Evolutionary conservation across 805 yeast species (phyloP), one percentile per base, ranked within the genome.

Genomic region (Kluyveromyces aestuarii): DNA sequence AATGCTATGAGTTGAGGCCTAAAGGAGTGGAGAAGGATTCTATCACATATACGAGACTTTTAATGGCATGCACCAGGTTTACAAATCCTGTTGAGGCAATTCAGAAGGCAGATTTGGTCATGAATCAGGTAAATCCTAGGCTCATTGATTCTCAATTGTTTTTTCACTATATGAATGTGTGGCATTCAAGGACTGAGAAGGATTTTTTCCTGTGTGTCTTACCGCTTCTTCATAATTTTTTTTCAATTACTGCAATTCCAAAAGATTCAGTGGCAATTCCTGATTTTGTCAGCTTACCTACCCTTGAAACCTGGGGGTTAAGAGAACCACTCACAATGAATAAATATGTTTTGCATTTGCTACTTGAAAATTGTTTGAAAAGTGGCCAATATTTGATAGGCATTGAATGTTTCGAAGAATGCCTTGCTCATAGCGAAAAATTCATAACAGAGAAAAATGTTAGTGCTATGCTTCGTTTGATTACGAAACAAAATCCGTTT

Each of bases 1-100:
- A 68, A n/a, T 52, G 76, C 6, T 72, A 66, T 51, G 70, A 73
- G 7, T 57, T 48, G 40, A 52, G 51, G 33, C 50, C 55, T 2
- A 50, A 51, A 27, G 51, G 51, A 10, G 37, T 59, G 6, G 52
- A 44, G 37, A 47, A 50, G 17, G 65, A 62, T 45, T 36, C 58
- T 8, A 62, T 60, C 21, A 60, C 64, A 1, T 60, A 52, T 44
- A 49, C 55, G 8, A 52, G 54, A 52, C 50, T 64, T 41, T 46
- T 62, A 6, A 56, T 60, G 35, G 60, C 60, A 1, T 51, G 55
- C 27, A 36, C 55, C 8, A 54, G 54, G 19, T 47, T 59, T 6
- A 46, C 53, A 14, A 54, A 57, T 16, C 59, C 53, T 21, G 16
- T 36, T 8, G 41, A 53, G 17, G 61, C 60, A 45, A 40, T 50